phyloP scores from a whole-genome alignment of 2,329 filamentous ascomycete species.

The Fusarium incarnatum region DNA sequence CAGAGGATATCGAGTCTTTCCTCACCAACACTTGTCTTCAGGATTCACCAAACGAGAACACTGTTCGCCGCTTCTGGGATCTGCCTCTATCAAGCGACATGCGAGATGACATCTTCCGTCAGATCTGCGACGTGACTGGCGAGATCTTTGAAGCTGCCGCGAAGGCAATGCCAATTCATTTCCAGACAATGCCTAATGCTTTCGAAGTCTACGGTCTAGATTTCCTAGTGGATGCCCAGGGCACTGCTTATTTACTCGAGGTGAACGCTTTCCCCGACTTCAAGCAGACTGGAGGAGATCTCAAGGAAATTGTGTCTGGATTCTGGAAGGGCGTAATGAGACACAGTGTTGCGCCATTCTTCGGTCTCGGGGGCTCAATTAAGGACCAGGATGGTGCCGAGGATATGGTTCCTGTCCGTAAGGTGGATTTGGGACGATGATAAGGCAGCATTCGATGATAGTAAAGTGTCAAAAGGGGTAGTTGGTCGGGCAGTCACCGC shows the following conservation, averaged over 20 bases:
- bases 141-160: conserved; percentile 90
- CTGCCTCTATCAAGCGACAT: conserved; percentile 63
- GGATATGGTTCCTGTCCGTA: conserved; percentile 64
- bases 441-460: conserved; percentile 7
- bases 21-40: conserved; percentile 97
- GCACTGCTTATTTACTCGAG: conserved; percentile 82
- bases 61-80: conserved; percentile 80
- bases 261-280: conserved; percentile 98
- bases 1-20: conserved; percentile 73
- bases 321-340: conserved; percentile 82
- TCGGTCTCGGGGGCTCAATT: conserved; percentile 55
- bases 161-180: conserved; percentile 85
- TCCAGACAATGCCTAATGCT: conserved; percentile 86
- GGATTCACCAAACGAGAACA: conserved; percentile 67
- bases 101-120: conserved; percentile 73
- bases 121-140: conserved; percentile 79
- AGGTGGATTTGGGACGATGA: conserved; percentile 64
- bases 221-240: conserved; percentile 79
- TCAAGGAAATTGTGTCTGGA: conserved; percentile 77
- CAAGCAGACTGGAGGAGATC: conserved; percentile 86
- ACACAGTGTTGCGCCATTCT: conserved; percentile 75
- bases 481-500: background rate
- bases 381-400: conserved; percentile 48
- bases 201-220: conserved; percentile 95
- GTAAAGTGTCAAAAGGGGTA: background rate